Percentiles rank a stretch among this genome's conserved stretches.
Evolutionary conservation across 345 rosid species (phyloP).

Genomic region (Ceriops tagal): DNA sequence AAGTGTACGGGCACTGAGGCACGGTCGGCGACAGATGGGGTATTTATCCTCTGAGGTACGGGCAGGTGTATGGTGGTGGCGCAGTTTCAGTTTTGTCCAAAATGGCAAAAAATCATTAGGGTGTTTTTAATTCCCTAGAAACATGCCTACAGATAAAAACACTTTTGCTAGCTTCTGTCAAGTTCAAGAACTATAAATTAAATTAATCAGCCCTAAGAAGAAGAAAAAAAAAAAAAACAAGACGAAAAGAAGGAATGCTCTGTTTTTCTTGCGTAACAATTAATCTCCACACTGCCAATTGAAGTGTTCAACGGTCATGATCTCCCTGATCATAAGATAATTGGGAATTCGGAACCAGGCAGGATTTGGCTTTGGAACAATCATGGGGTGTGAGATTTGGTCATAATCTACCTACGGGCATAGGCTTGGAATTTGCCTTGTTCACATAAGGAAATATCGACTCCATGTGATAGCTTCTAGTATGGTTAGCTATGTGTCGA

Average conservation of each 20-base stretch:
- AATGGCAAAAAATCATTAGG: conserved; percentile 25
- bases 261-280: not conserved
- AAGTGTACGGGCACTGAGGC: conserved; percentile 24
- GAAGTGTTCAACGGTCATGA: not conserved
- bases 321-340: not conserved
- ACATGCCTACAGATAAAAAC: not conserved
- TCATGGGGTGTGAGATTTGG: conserved; percentile 46
- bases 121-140: not conserved
- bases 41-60: conserved; percentile 24
- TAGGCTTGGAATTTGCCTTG: conserved; percentile 50
- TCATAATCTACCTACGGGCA: conserved; percentile 28
- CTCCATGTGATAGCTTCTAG: conserved; percentile 39
- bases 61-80: conserved; percentile 10
- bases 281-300: not conserved
- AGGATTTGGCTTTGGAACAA: conserved; percentile 12
- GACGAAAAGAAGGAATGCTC: not conserved
- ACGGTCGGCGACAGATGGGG: conserved; percentile 26
- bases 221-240: not conserved
- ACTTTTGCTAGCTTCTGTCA: not conserved
- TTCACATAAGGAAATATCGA: conserved; percentile 39
- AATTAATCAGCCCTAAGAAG: not conserved
- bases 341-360: not conserved
- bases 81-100: conserved; percentile 33
- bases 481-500: conserved; percentile 10
- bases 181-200: no score